Evolutionary conservation across 1,284 basidiomycete genomes (phyloP), one percentile per base, ranked within the genome.

Genomic region (Thelephora terrestris): DNA sequence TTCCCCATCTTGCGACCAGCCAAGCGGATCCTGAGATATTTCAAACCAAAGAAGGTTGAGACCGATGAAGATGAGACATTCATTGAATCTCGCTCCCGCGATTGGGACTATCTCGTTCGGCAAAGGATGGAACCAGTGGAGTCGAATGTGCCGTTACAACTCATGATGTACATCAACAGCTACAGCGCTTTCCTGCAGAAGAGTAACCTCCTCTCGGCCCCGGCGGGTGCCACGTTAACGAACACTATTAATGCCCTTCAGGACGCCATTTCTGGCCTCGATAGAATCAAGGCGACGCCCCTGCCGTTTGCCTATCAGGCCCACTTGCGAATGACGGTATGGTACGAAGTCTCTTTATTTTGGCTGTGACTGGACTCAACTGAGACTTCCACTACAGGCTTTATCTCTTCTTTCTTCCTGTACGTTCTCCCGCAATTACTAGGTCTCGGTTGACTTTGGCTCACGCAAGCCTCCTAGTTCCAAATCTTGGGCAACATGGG

Each of bases 251-350:
- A 62, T 10, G 57, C 57, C 23, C 63, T 82, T 40, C 77, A 81
- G 56, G 80, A 83, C 55, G 74, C 76, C 3, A 60, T 81, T 27
- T 69, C 73, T 39, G 77, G 80, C 57, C 63, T 81, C 42, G 78
- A 81, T 55, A 69, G 78, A 40, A 79, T 81, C 55, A 71, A 72
- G 50, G 77, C 73, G 54, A 81, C 78, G 3, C 79, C 79, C 81
- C 82, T 2, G 82, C 81, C 82, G 2, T 83, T 83, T 56, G 79
- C 81, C 1, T 84, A 84, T 61, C 79, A 82, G 61, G 76, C 77
- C 20, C 79, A 83, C 57, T 65, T 83, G 37, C 67, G 79, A 43
- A 74, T 82, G 64, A 78, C 79, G 1, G 64, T 81, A 21, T 82
- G 79, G 78, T 76, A 52, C 40, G 71, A 64, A 4, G 40, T 51